Evolutionary conservation across 352 stramenopile genomes (phyloP).

Genomic region (Phytophthora multivora): DNA sequence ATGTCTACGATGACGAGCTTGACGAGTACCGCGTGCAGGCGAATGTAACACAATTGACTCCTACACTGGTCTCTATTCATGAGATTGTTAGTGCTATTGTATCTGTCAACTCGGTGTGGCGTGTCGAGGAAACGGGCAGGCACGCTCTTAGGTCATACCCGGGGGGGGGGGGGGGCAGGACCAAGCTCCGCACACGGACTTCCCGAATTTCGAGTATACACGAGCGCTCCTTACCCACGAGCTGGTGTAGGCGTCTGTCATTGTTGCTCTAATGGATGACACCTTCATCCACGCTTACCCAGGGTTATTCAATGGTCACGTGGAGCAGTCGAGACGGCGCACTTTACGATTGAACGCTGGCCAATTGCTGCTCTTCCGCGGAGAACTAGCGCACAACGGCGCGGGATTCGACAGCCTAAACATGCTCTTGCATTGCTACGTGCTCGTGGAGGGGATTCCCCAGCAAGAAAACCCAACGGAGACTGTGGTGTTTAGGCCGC

Average conservation of each 20-base stretch:
- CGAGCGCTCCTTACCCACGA: not conserved
- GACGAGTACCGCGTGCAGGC: too few species aligned
- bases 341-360: not conserved
- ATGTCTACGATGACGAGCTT: too few species aligned
- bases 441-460: not conserved
- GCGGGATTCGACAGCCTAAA: not conserved
- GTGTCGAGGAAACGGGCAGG: not conserved
- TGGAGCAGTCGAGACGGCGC: not conserved
- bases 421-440: slow-evolving; percentile 1
- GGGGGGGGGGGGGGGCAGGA: not conserved
- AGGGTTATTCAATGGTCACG: not conserved
- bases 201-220: not conserved
- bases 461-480: not conserved
- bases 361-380: slow-evolving; percentile 2
- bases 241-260: not conserved
- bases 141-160: not conserved
- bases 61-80: too few species aligned
- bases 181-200: not conserved
- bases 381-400: slow-evolving; percentile 1
- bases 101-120: too few species aligned
- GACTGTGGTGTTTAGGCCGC: not conserved
- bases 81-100: too few species aligned
- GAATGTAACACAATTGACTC: too few species aligned
- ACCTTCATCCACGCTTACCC: slow-evolving; percentile 3
- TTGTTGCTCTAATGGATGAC: not conserved